Base-by-base conservation (phyloP, 2,329 filamentous ascomycete species). In the Knufia fluminis region DNA sequence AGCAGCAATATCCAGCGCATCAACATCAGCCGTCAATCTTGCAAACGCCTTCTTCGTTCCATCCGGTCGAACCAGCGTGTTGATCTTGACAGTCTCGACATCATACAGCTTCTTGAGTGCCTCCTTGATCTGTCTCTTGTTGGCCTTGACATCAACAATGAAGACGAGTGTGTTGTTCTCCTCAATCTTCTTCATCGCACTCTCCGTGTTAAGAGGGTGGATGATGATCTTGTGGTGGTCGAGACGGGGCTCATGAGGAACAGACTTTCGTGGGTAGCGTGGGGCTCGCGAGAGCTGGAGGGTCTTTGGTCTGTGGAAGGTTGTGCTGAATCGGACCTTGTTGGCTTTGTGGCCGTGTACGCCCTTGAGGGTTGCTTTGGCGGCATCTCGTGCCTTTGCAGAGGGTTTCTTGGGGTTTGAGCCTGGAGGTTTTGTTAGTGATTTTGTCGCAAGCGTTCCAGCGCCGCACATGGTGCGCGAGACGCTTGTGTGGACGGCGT, bases 161-260 rank as follows among this genome's bases (percentile, higher is more conserved):
- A 96, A 96, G 70, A 94, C 88, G 47, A 98, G 83, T 62, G 92
- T 98, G 83, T 98, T 98, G 83, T 98, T 90, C 85, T 98, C 92
- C 81, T 98, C 92, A 65, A 98, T 96, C 86, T 96, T 96, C 88
- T 98, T 98, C 91, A 98, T 97, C 68, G 94, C 92, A 68, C 85
- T 92, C 85, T 98, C 92, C 55, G 92, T 98, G 85, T 98, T 98
- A 69, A 98, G 82, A 61, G 92, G 92, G 83, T 96, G 88, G 69
- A 97, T 79, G 72, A 98, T 85, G 71, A 97, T 80, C 83, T 94
- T 96, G 82, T 90, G 86, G 77, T 91, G 86, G 76, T 98, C 92
- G 67, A 98, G 86, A 65, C 89, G 86, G 64, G 90, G 85, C 69
- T 81, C 80, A 72, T 91, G 85, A 66, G 86, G 83, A 70, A 98